phyloP scores from a whole-genome alignment of 83 land plant genomes.

The Picea abies region DNA sequence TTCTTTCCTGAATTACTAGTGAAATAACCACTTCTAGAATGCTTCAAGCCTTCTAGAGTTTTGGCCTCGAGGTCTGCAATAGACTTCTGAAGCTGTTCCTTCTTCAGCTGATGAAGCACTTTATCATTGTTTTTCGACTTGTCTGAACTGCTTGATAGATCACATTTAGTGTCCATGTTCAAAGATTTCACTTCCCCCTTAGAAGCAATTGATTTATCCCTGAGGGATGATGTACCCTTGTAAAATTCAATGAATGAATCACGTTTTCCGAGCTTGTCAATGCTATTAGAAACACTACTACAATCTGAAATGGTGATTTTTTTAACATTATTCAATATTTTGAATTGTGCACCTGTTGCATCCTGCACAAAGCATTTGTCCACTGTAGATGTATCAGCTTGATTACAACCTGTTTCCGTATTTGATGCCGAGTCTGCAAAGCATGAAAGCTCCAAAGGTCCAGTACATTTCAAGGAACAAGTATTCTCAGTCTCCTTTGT shows the following conservation, averaged over 20 bases:
- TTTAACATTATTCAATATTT: neutral
- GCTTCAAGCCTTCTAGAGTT: slow-evolving; percentile 22
- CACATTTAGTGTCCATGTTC: neutral
- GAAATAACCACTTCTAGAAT: slow-evolving; percentile 16
- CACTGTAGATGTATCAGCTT: neutral
- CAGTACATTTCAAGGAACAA: slow-evolving; percentile 1
- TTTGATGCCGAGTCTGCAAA: neutral
- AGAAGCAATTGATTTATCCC: neutral
- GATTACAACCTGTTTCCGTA: neutral
- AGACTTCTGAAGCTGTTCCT: slow-evolving; percentile 21
- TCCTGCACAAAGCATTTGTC: neutral
- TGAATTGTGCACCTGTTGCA: slow-evolving; percentile 6
- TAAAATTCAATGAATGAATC: slow-evolving; percentile 9
- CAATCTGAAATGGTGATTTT: neutral
- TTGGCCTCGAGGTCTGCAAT: slow-evolving; percentile 22
- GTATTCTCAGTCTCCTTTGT: slow-evolving; percentile 6
- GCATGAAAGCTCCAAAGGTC: slow-evolving; percentile 6
- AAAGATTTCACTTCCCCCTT: slow-evolving; percentile 12
- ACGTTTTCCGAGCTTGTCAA: slow-evolving; percentile 10
- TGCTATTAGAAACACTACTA: neutral
- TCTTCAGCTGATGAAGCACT: slow-evolving; percentile 15
- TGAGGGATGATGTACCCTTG: slow-evolving; percentile 10
- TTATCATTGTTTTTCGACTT: slow-evolving; percentile 9
- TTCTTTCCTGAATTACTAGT: neutral
- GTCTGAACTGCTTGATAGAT: slow-evolving; percentile 8